Conservation (phyloP, 768 basidiomycete species). For the Termitomyces sp. region DNA sequence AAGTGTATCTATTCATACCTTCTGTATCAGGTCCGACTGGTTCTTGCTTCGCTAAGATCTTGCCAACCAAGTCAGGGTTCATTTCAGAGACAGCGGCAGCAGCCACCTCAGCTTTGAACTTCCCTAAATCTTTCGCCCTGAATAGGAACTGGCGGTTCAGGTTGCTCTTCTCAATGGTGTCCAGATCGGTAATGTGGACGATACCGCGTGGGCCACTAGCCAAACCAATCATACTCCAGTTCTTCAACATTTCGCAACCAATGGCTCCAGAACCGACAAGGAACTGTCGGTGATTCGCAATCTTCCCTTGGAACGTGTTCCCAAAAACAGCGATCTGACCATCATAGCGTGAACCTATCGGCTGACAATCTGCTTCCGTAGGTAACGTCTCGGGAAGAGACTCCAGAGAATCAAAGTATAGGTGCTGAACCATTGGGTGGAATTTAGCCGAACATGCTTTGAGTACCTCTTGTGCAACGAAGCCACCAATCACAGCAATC, state of each 20-base stretch:
- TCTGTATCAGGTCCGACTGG: slow-evolving; percentile 92
- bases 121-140: slow-evolving; percentile 91
- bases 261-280: slow-evolving; percentile 98
- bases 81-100: slow-evolving; percentile 88
- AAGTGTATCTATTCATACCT: slow-evolving; percentile 43
- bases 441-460: slow-evolving; percentile 98
- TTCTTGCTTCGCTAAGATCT: slow-evolving; percentile 87
- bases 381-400: slow-evolving; percentile 77
- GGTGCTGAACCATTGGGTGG: slow-evolving; percentile 89
- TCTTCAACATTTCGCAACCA: slow-evolving; percentile 99
- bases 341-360: slow-evolving; percentile 83
- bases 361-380: slow-evolving; percentile 78
- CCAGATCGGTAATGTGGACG: slow-evolving; percentile 93
- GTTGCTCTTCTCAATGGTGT: slow-evolving; percentile 99
- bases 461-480: slow-evolving; percentile 95
- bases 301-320: slow-evolving; percentile 85
- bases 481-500: slow-evolving; percentile 92
- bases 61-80: slow-evolving; percentile 87
- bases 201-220: slow-evolving; percentile 72
- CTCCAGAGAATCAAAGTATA: slow-evolving; percentile 98
- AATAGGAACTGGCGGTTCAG: slow-evolving; percentile 98
- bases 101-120: slow-evolving; percentile 96
- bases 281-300: slow-evolving; percentile 88
- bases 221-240: slow-evolving; percentile 99
- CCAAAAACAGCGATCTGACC: slow-evolving; percentile 96